These are phyloP conservation scores for Acephala macrosclerotiorum DNA, from an alignment of 2,329 filamentous ascomycete genomes.

Conservation along the genomic window DNA sequence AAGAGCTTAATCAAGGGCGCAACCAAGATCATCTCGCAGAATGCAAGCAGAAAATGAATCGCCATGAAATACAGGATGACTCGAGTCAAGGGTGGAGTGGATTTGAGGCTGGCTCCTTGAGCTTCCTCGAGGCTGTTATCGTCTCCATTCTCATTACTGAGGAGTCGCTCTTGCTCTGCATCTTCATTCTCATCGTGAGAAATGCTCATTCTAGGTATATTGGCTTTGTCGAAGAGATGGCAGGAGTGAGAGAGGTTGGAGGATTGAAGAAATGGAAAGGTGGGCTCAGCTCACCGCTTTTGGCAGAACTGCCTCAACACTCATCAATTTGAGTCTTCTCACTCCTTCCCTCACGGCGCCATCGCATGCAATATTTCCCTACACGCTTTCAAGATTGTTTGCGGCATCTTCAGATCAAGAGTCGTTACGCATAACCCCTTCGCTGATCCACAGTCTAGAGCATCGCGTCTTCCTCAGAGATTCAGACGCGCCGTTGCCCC, in stretches of 20 bases:
- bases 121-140: not conserved
- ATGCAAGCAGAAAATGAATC: conserved; percentile 43
- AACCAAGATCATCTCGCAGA: conserved; percentile 42
- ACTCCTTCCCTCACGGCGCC: too few species aligned
- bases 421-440: too few species aligned
- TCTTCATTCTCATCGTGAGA: not conserved
- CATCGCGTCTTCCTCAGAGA: too few species aligned
- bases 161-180: not conserved
- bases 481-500: too few species aligned
- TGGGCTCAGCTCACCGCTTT: not conserved
- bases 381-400: too few species aligned
- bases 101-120: not conserved
- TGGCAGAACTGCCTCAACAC: not conserved
- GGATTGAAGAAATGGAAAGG: conserved; percentile 6
- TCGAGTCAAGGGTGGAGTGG: conserved; percentile 13
- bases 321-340: not conserved
- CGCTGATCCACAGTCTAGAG: too few species aligned
- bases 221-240: not conserved
- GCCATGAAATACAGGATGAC: conserved; percentile 41
- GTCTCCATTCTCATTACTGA: not conserved
- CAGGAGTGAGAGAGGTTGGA: not conserved
- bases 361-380: too few species aligned
- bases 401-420: too few species aligned
- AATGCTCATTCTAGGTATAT: not conserved
- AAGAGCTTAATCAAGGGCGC: conserved; percentile 42